phyloP scores from a whole-genome alignment of 2,329 filamentous ascomycete genomes.

The Pseudocercospora cruenta region DNA sequence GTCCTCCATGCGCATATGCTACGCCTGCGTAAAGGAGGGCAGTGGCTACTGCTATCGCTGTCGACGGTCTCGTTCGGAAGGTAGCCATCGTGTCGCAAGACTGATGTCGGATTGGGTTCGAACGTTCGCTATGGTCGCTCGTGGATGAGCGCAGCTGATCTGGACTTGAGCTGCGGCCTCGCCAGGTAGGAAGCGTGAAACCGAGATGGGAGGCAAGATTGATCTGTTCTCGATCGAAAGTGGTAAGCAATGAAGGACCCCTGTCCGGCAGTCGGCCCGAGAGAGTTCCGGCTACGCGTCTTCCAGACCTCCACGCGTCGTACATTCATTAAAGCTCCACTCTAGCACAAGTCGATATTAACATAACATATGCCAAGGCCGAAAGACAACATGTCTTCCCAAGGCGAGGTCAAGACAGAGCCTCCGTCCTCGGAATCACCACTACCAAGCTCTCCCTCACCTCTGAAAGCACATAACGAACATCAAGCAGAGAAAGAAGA shows the following conservation, averaged over 20 bases:
- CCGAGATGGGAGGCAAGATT: not conserved
- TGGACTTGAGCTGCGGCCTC: not conserved
- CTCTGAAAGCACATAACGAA: too few relatives aligned
- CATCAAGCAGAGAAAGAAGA: too few relatives aligned
- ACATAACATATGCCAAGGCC: too few relatives aligned
- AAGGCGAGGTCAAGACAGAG: constrained; percentile 8
- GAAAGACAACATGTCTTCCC: constrained; percentile 33
- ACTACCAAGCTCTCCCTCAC: constrained; percentile 22
- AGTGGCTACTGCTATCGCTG: constrained; percentile 10
- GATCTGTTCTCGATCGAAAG: not conserved
- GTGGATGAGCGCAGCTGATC: not conserved
- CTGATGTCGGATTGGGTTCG: not conserved
- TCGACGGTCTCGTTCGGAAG: constrained; percentile 30
- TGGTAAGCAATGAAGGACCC: not conserved
- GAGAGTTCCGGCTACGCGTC: constrained; percentile 10
- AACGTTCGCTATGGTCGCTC: not conserved
- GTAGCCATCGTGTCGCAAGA: constrained; percentile 28
- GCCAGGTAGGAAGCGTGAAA: not conserved
- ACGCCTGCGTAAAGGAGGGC: constrained; percentile 21
- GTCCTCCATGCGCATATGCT: constrained; percentile 55
- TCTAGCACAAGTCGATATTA: not conserved
- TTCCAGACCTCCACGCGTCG: constrained; percentile 11
- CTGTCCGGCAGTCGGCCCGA: constrained; percentile 3
- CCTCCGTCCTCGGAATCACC: constrained; percentile 20
- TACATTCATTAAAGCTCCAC: not conserved